Evolutionary conservation across 352 stramenopile species (phyloP).

Genomic region (Achlya hypogyna): DNA sequence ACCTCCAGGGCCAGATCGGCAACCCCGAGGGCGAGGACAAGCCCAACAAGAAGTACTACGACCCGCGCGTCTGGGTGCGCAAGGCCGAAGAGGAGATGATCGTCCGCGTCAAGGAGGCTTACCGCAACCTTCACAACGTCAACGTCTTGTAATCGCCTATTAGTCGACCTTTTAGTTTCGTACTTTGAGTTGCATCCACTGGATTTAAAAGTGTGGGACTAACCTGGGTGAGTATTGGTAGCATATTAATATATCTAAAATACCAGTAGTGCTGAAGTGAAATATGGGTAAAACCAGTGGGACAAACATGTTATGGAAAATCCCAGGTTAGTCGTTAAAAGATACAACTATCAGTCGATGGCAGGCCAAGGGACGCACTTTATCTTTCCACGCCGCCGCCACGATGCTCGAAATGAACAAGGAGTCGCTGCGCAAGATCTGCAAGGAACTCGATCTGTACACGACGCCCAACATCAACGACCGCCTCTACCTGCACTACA

Average conservation of each 20-base stretch:
- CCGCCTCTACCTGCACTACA: conserved; percentile 95
- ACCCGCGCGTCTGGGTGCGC: conserved; percentile 95
- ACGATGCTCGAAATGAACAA: conserved; percentile 86
- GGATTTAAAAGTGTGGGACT: too few species aligned
- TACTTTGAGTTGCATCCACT: too few species aligned
- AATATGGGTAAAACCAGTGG: too few species aligned
- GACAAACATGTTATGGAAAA: too few species aligned
- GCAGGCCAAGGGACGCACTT: conserved; percentile 4
- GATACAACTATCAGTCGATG: too few species aligned
- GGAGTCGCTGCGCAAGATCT: conserved; percentile 78
- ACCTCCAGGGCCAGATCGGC: conserved; percentile 96
- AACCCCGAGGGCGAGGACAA: conserved; percentile 95
- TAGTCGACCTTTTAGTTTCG: background rate
- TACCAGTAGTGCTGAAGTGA: too few species aligned
- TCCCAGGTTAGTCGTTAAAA: too few species aligned
- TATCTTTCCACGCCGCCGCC: background rate
- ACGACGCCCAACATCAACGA: conserved; percentile 90
- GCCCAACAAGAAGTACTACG: conserved; percentile 99
- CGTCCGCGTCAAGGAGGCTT: conserved; percentile 83
- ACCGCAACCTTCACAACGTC: conserved; percentile 85
- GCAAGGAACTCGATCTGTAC: conserved; percentile 87
- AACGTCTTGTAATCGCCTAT: conserved; percentile 43
- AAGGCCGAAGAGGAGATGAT: conserved; percentile 96
- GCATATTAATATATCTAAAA: too few species aligned
- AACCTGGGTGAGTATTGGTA: too few species aligned